Conservation (phyloP, 2,329 filamentous ascomycete species). For the Hirsutella rhossiliensis region DNA sequence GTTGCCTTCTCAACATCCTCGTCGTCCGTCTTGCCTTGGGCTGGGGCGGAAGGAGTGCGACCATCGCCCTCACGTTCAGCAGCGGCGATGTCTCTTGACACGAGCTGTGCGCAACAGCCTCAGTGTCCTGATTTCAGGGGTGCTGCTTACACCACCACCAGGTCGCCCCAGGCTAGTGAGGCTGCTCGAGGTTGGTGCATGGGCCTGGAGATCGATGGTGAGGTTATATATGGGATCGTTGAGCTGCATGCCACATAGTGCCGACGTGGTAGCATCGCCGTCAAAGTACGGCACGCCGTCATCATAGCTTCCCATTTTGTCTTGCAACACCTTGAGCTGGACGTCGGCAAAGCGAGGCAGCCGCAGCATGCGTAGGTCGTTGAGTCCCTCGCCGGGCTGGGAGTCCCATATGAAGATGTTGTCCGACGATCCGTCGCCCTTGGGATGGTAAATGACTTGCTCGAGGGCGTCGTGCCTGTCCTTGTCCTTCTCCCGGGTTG, state of each 20-base stretch:
- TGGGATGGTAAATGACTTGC: neutral
- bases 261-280: conserved; percentile 3
- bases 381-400: neutral
- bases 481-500: neutral
- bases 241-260: conserved; percentile 6
- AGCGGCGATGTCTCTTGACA: neutral
- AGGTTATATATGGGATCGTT: conserved; percentile 7
- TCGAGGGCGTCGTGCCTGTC: neutral
- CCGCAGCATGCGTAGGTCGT: neutral
- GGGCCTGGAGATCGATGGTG: conserved; percentile 2
- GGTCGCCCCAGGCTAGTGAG: neutral
- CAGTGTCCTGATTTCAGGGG: neutral
- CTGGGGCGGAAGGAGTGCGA: too few species aligned
- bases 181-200: neutral
- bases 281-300: conserved; percentile 1
- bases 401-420: neutral
- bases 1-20: neutral
- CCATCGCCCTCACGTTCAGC: neutral
- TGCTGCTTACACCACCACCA: neutral
- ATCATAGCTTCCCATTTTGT: neutral
- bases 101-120: neutral
- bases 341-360: neutral
- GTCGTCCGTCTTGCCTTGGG: neutral
- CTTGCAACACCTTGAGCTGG: neutral
- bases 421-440: neutral